phyloP scores from a whole-genome alignment of 768 basidiomycete species.

The Auriscalpium orientale region DNA sequence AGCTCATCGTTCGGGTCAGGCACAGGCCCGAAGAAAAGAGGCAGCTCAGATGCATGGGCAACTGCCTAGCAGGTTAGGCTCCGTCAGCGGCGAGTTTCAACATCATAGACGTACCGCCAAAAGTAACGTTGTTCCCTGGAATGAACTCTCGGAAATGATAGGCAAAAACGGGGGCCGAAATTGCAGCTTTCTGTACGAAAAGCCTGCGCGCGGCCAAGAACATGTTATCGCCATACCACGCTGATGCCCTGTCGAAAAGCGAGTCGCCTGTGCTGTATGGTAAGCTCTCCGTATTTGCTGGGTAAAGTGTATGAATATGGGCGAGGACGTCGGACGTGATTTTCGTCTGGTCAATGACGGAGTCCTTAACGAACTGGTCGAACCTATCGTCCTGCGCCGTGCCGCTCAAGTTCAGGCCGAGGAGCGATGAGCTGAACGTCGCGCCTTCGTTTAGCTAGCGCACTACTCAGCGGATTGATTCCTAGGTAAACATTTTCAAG shows the following conservation, averaged over 20 bases:
- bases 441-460: constrained; percentile 48
- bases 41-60: constrained; percentile 41
- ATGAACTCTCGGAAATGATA: constrained; percentile 54
- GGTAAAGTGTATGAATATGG: constrained; percentile 34
- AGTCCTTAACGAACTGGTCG: constrained; percentile 36
- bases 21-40: constrained; percentile 41
- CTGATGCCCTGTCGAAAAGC: constrained; percentile 45
- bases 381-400: constrained; percentile 37
- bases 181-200: constrained; percentile 42
- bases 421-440: constrained; percentile 32
- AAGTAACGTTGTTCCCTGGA: constrained; percentile 38
- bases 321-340: constrained; percentile 35
- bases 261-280: constrained; percentile 54
- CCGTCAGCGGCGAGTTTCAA: neutral
- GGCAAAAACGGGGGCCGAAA: constrained; percentile 40
- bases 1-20: constrained; percentile 32
- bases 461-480: constrained; percentile 39
- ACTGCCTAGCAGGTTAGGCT: constrained; percentile 25
- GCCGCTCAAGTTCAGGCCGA: constrained; percentile 30
- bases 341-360: constrained; percentile 49
- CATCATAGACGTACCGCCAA: constrained; percentile 35
- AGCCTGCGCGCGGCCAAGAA: constrained; percentile 43
- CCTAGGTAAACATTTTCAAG: constrained; percentile 27
- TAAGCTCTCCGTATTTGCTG: constrained; percentile 38
- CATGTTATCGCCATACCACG: constrained; percentile 56